Conservation (phyloP, 306 rosid species). For the Quercus alba region DNA sequence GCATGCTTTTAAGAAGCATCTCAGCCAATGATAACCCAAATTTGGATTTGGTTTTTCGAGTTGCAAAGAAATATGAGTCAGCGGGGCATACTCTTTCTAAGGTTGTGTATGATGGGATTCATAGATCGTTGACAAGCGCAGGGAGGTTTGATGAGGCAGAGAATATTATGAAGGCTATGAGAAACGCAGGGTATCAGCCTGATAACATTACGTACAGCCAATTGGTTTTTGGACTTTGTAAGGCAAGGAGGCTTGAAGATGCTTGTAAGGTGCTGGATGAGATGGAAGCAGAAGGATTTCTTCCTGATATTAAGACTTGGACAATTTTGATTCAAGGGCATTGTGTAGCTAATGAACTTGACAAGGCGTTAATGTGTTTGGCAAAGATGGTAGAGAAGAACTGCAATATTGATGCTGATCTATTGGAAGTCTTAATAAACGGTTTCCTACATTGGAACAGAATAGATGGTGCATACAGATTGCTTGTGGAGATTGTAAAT, state of each 20-base stretch:
- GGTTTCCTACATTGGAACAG: conserved; percentile 52
- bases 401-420: conserved; percentile 62
- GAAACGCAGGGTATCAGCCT: conserved; percentile 70
- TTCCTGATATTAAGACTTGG: conserved; percentile 90
- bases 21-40: conserved; percentile 46
- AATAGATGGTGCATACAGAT: conserved; percentile 57
- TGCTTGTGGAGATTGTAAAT: conserved; percentile 57
- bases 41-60: conserved; percentile 59
- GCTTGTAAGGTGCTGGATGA: conserved; percentile 68
- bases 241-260: conserved; percentile 62
- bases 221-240: conserved; percentile 78
- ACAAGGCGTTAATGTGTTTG: conserved; percentile 57
- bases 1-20: conserved; percentile 44
- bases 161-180: conserved; percentile 47
- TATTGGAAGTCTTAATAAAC: conserved; percentile 54
- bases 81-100: conserved; percentile 53
- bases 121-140: conserved; percentile 63
- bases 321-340: conserved; percentile 88
- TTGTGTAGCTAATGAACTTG: conserved; percentile 65
- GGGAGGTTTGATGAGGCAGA: conserved; percentile 82
- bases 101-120: conserved; percentile 78
- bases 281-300: conserved; percentile 73
- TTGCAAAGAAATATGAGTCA: conserved; percentile 62
- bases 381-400: conserved; percentile 64
- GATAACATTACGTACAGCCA: conserved; percentile 87